A percentile compares a stretch with the other conserved stretches of the same genome.
Evolutionary conservation across 106 monocot species (phyloP).

Genomic region (Platanthera zijinensis): DNA sequence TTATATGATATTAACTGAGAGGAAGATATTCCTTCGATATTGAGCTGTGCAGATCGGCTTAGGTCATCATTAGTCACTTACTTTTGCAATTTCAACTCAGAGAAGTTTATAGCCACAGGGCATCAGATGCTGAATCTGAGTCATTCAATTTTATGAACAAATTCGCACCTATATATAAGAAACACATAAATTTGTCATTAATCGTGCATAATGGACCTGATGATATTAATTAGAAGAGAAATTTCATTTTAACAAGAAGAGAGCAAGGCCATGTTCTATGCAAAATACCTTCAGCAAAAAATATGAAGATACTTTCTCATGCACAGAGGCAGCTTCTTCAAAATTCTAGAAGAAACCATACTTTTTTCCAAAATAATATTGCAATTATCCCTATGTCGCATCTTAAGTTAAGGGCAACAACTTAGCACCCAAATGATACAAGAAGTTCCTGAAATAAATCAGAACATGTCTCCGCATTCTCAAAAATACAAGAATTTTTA

Average conservation of each 20-base stretch:
- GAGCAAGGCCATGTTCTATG: not conserved
- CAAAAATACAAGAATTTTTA: conserved; percentile 2
- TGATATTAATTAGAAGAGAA: not conserved
- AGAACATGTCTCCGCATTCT: conserved; percentile 8
- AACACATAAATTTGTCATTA: not conserved
- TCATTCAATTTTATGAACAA: not conserved
- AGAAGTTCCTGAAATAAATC: conserved; percentile 23
- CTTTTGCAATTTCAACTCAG: not conserved
- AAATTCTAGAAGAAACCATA: not conserved
- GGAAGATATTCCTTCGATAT: too few relatives aligned
- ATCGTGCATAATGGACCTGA: not conserved
- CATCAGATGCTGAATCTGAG: not conserved
- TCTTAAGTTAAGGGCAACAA: not conserved
- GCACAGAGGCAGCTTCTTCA: not conserved
- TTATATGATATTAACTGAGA: too few relatives aligned
- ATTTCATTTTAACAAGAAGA: not conserved
- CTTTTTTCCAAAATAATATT: not conserved
- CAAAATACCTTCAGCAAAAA: conserved; percentile 1
- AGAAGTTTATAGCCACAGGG: not conserved
- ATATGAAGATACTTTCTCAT: not conserved
- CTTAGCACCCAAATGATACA: conserved; percentile 21
- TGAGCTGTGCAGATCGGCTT: too few relatives aligned
- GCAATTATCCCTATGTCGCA: not conserved
- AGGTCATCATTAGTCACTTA: not conserved
- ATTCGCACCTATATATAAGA: not conserved